Evolutionary conservation across 2,329 filamentous ascomycete species (phyloP), one percentile per base, ranked within the genome.

Genomic region (Exophiala bonariae): DNA sequence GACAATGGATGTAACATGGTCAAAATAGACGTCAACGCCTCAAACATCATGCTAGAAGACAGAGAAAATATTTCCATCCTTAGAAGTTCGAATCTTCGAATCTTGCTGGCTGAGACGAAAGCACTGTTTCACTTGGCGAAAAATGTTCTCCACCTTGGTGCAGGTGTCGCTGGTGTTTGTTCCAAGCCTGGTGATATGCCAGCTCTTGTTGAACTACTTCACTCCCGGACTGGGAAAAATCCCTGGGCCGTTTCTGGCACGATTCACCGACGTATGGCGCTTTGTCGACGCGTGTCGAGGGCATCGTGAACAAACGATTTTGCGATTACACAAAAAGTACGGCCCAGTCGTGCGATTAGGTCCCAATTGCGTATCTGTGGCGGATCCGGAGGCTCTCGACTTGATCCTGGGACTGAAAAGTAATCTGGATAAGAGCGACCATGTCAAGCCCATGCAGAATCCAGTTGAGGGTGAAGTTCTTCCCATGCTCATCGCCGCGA

Each of bases 401-500:
- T 50, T 20, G 0, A 46, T 63, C 7, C 61, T 61, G 35, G 43
- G 43, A 17, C 28, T 46, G 7, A 41, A 50, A 16, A 45, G 22
- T 16, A 30, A 46, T 28, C 17, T 39, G 7, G 26, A 37, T n/a
- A 46, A 46, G 28, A 33, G 20, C 18, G 30, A 44, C 13, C 14
- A 20, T 19, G 41, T 44, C 41, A 19, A 28, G 22, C 20, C 35
- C 10, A 28, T 40, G 35, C 10, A 16, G 18, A 33, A 33, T 23
- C 14, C 20, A 4, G 14, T 18, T n/a, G 81, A 85, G 50, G 87
- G 87, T n/a, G 75, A 78, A 51, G 75, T 78, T 2, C 75, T 89
- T 0, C 79, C 80, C 20, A 88, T 85, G 2, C 77, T 92, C n/a
- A 90, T 91, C 71, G 86, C 82, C 61, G 87, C 86, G 0, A 82